phyloP scores from a whole-genome alignment of 2,329 filamentous ascomycete species.

The Aureobasidium sp. region DNA sequence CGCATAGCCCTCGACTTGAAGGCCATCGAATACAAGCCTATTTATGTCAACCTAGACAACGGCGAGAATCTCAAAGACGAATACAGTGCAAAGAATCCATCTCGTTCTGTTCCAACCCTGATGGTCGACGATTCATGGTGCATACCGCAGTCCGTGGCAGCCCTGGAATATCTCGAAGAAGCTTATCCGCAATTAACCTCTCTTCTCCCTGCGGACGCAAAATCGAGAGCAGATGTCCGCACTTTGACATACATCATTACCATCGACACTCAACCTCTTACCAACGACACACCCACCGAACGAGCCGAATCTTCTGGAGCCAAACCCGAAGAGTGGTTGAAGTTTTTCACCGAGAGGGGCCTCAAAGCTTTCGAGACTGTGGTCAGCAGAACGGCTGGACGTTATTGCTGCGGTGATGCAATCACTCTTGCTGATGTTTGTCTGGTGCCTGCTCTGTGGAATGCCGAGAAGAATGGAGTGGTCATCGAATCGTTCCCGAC shows the following conservation, averaged over 20 bases:
- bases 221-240: conserved; percentile 43
- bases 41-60: conserved; percentile 46
- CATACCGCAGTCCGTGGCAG: conserved; percentile 44
- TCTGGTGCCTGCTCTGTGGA: conserved; percentile 50
- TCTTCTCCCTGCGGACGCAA: conserved; percentile 38
- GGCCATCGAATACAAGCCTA: conserved; percentile 37
- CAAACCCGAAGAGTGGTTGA: conserved; percentile 42
- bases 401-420: conserved; percentile 47
- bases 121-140: conserved; percentile 23
- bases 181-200: conserved; percentile 29
- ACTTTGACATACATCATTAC: conserved; percentile 47
- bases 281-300: conserved; percentile 47
- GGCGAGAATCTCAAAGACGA: conserved; percentile 40
- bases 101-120: conserved; percentile 46
- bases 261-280: conserved; percentile 52
- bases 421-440: conserved; percentile 52
- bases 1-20: conserved; percentile 53
- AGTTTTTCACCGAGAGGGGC: conserved; percentile 42
- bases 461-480: conserved; percentile 46
- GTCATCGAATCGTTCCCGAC: conserved; percentile 41
- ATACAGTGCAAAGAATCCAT: conserved; percentile 46
- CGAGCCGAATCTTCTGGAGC: conserved; percentile 38
- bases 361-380: conserved; percentile 48
- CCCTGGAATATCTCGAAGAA: conserved; percentile 55
- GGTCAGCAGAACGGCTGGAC: conserved; percentile 32